These are phyloP conservation scores for Leccinum longicurvipes DNA, from an alignment of 768 basidiomycete species.

Conservation along the genomic window DNA sequence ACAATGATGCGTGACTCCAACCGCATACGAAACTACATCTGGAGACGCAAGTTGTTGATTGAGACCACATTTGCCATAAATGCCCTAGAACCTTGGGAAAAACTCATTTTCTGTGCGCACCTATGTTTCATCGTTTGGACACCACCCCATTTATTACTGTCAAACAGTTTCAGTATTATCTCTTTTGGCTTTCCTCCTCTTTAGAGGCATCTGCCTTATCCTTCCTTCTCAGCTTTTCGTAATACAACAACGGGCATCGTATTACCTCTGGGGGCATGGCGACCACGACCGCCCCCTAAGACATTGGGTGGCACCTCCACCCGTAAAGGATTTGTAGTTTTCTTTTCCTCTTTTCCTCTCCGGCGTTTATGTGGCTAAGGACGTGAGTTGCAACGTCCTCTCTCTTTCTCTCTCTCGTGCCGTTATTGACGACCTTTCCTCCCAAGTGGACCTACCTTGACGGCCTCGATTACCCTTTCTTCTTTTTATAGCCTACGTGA, in stretches of 20 bases:
- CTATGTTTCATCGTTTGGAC: background rate
- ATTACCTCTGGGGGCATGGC: constrained; percentile 62
- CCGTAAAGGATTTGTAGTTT: constrained; percentile 26
- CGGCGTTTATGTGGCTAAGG: background rate
- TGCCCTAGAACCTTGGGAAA: constrained; percentile 70
- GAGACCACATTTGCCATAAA: constrained; percentile 58
- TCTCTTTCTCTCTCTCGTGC: background rate
- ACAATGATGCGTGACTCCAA: constrained; percentile 10
- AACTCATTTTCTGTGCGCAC: constrained; percentile 52
- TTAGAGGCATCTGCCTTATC: constrained; percentile 52
- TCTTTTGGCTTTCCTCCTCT: constrained; percentile 42
- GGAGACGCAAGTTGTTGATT: constrained; percentile 54
- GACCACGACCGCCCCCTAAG: constrained; percentile 24
- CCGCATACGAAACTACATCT: constrained; percentile 36
- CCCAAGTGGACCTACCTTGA: constrained; percentile 1
- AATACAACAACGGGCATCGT: constrained; percentile 50
- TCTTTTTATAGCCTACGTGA: background rate
- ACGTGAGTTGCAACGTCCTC: constrained; percentile 6
- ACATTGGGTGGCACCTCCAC: constrained; percentile 22
- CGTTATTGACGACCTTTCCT: constrained; percentile 3
- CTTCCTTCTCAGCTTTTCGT: constrained; percentile 55
- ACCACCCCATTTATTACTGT: background rate
- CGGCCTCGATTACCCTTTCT: background rate
- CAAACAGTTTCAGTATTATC: constrained; percentile 39
- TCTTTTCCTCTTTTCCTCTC: too few relatives aligned